phyloP scores from a whole-genome alignment of 83 land plant species.

The Picea mariana region DNA sequence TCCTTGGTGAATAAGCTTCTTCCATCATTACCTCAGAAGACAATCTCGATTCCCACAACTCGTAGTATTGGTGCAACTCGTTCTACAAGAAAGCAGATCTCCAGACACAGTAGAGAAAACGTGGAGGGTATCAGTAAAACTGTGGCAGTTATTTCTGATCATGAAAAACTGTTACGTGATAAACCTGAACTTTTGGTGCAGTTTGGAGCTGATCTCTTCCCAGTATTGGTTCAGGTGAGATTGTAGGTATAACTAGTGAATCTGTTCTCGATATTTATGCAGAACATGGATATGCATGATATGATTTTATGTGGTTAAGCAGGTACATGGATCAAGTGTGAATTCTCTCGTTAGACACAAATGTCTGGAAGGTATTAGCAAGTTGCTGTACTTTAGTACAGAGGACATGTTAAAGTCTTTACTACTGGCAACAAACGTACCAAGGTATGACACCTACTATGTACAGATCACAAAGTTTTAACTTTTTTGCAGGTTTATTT shows the following conservation, averaged over 20 bases:
- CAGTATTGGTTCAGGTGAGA: constrained; percentile 43
- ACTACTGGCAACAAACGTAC: constrained; percentile 40
- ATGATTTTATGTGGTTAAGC: background rate
- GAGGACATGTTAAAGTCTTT: constrained; percentile 41
- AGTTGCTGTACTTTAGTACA: constrained; percentile 43
- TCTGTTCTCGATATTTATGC: background rate
- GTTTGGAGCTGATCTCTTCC: constrained; percentile 47
- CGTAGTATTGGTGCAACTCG: background rate
- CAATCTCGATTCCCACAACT: background rate
- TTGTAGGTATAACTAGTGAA: background rate
- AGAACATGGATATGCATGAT: background rate
- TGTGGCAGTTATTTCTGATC: constrained; percentile 28
- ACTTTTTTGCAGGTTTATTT: background rate
- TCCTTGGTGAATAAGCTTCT: constrained; percentile 77
- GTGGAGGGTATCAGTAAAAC: constrained; percentile 6
- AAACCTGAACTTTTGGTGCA: constrained; percentile 50
- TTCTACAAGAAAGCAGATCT: background rate
- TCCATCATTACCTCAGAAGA: constrained; percentile 32
- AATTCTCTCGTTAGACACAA: constrained; percentile 48
- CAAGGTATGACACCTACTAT: constrained; percentile 27
- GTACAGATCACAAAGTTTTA: background rate
- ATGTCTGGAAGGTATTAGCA: constrained; percentile 47
- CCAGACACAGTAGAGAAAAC: background rate
- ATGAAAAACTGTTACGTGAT: constrained; percentile 22
- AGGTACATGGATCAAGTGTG: constrained; percentile 55